These are phyloP conservation scores for Fusarium lyarnte DNA, from an alignment of 2,329 filamentous ascomycete genomes.

Conservation along the genomic window DNA sequence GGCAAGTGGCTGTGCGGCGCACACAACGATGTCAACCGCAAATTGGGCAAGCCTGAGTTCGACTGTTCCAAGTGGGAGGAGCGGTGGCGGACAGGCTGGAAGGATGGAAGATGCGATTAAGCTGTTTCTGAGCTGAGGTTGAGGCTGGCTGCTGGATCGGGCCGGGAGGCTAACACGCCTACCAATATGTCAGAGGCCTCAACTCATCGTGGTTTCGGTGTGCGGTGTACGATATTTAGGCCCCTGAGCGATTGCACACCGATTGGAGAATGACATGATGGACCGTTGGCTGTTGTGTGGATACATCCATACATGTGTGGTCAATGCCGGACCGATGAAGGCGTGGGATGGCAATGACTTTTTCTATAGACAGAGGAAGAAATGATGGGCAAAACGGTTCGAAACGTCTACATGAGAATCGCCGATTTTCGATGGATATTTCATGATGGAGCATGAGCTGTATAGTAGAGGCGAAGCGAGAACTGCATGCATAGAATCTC, in stretches of 20 bases:
- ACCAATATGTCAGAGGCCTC: not conserved
- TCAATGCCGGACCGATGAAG: slow-evolving; percentile 25
- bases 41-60: slow-evolving; percentile 90
- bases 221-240: slow-evolving; percentile 26
- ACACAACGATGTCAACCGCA: slow-evolving; percentile 87
- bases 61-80: slow-evolving; percentile 93
- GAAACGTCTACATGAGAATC: slow-evolving; percentile 7
- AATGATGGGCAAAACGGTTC: slow-evolving; percentile 6
- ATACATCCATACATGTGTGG: slow-evolving; percentile 8
- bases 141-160: slow-evolving; percentile 10
- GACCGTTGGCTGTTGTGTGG: slow-evolving; percentile 20
- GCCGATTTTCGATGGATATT: slow-evolving; percentile 8
- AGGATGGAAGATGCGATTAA: slow-evolving; percentile 70
- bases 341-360: not conserved
- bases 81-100: slow-evolving; percentile 92
- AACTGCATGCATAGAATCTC: slow-evolving; percentile 36
- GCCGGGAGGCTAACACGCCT: slow-evolving; percentile 4
- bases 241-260: not conserved
- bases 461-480: slow-evolving; percentile 5
- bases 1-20: slow-evolving; percentile 85
- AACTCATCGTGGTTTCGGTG: slow-evolving; percentile 21
- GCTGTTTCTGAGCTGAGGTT: slow-evolving; percentile 33
- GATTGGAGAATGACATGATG: slow-evolving; percentile 9
- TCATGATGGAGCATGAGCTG: slow-evolving; percentile 4
- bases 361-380: not conserved